phyloP scores from a whole-genome alignment of 2,329 filamentous ascomycete genomes.

The Aspergillus arachidicola region DNA sequence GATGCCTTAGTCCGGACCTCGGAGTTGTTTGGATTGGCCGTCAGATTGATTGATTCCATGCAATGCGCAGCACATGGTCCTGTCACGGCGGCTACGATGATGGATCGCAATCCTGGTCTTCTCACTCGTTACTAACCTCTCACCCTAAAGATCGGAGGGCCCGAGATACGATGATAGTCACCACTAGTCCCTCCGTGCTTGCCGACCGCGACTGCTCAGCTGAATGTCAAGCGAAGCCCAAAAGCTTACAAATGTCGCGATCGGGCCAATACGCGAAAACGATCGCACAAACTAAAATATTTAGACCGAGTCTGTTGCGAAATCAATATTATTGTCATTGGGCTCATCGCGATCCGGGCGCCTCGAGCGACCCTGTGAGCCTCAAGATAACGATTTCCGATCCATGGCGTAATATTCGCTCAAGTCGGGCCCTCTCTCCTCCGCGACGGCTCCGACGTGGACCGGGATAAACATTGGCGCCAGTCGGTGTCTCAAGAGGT shows the following conservation, averaged over 20 bases:
- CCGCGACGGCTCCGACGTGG: slow-evolving; percentile 1
- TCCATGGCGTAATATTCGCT: neutral
- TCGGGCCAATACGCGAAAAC: neutral
- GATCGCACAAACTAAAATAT: neutral
- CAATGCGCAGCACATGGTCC: slow-evolving; percentile 10
- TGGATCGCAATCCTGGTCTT: slow-evolving; percentile 11
- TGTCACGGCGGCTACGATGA: slow-evolving; percentile 13
- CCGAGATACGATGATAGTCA: slow-evolving; percentile 16
- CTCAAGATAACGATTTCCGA: slow-evolving; percentile 2
- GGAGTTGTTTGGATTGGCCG: slow-evolving; percentile 9
- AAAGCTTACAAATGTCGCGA: neutral
- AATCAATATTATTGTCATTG: neutral
- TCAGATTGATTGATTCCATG: slow-evolving; percentile 2
- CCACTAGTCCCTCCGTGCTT: slow-evolving; percentile 2
- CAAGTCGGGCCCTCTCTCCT: slow-evolving; percentile 7
- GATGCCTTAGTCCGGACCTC: slow-evolving; percentile 8
- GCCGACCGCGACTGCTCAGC: slow-evolving; percentile 11
- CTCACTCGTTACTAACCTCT: slow-evolving; percentile 2
- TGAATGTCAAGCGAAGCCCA: slow-evolving; percentile 4
- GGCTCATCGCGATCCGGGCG: neutral
- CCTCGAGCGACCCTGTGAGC: slow-evolving; percentile 6
- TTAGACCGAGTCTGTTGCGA: neutral
- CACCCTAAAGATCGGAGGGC: slow-evolving; percentile 13
- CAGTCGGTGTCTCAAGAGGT: slow-evolving; percentile 20
- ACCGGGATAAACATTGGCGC: slow-evolving; percentile 7